Base-by-base conservation (phyloP, 805 yeast species). In the Suhomyces sp. region DNA sequence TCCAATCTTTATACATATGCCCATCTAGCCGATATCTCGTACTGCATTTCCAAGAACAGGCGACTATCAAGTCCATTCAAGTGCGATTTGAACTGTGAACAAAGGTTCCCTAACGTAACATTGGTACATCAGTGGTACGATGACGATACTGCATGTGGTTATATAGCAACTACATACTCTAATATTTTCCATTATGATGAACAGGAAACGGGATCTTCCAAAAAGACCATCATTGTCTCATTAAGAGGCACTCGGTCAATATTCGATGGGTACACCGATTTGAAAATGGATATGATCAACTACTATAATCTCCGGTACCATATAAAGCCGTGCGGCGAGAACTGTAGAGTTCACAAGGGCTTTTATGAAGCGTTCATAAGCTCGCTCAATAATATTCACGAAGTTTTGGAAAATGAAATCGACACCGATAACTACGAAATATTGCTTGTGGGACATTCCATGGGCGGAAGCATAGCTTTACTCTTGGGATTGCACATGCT, bases 241-340 rank as follows among this genome's bases (percentile, higher is more conserved):
- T 61, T 76, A 17, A 59, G 81, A 46, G 81, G 81, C 0, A 76
- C 80, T 2, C 56, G 74, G n/a, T 74, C 79, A 0, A 47, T 75
- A 6, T 60, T 60, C 22, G 80, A 76, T 54, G 64, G 76, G 4
- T 62, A 68, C 20, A 58, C 78, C 0, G 80, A 76, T 55, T 52
- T 75, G 33, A 67, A 69, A 43, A 67, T 74, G 7, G 72, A 67
- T 41, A 73, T 71, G 71, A 60, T 61, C 3, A 33, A 55, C 0
- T 73, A 70, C 55, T 44, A 57, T 6, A 68, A 66, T 47, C 39
- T 59, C 8, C 62, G 64, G 3, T 44, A 51, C 13, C 43, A 49
- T 2, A 49, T 72, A 5, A 68, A 68, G 1, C 15, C 35, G 1
- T 74, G 78, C 53, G 69, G 66, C 0, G 53, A 52, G 20, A 43